These are phyloP conservation scores for Aspergillus haitiensis DNA, from an alignment of 495 filamentous ascomycete genomes.

Conservation along the genomic window DNA sequence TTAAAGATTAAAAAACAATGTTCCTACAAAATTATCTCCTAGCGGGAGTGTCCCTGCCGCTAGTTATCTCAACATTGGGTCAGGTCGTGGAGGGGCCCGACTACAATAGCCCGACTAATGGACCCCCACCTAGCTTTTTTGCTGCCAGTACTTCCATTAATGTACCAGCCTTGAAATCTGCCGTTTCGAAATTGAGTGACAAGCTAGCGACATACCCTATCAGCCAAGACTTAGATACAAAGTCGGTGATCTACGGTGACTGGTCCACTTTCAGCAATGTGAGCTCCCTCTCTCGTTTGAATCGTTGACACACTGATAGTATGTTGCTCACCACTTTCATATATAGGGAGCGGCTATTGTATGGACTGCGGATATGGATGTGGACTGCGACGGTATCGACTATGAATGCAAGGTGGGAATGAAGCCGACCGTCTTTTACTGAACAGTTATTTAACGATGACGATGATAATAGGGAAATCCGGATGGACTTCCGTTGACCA, in stretches of 20 bases:
- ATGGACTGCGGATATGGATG: conserved; percentile 43
- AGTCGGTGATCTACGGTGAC: conserved; percentile 31
- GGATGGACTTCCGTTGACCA: conserved; percentile 35
- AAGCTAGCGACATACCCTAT: conserved; percentile 30
- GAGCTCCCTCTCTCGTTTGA: background rate
- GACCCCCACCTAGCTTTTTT: conserved; percentile 30
- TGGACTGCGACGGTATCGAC: conserved; percentile 42
- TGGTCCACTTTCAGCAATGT: conserved; percentile 31
- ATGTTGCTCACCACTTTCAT: background rate
- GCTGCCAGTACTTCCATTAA: conserved; percentile 29
- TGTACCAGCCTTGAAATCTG: conserved; percentile 22
- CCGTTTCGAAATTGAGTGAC: background rate
- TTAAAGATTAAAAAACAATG: too few relatives aligned
- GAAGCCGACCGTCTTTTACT: too few relatives aligned
- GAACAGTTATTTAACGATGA: background rate
- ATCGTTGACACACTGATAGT: background rate
- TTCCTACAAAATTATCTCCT: background rate
- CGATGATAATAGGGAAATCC: conserved; percentile 31
- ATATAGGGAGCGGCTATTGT: conserved; percentile 37
- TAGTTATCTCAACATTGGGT: conserved; percentile 15
- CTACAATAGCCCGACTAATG: conserved; percentile 29
- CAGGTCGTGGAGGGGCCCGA: conserved; percentile 30
- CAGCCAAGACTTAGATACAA: conserved; percentile 18
- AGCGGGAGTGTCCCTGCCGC: conserved; percentile 7
- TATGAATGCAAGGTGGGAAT: conserved; percentile 31